A percentile compares a stretch with the other conserved stretches of the same genome.
Evolutionary conservation across 305 asterid species (phyloP).

Genomic region (Fraxinus dipetala): DNA sequence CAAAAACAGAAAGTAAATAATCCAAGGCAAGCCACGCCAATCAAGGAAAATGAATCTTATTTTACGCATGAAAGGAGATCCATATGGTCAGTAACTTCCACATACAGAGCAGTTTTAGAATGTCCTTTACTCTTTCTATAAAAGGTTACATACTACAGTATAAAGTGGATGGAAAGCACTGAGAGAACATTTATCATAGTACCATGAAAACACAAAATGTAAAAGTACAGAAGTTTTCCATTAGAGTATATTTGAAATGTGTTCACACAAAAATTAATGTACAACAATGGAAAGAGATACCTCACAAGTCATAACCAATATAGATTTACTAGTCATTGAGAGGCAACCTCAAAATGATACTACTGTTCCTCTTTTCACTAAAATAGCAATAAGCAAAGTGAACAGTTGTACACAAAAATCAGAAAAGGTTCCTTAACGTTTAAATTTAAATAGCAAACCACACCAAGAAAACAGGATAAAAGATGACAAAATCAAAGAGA

Average conservation of each 20-base stretch:
- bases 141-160: background rate
- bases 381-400: background rate
- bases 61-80: conserved; percentile 1
- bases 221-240: background rate
- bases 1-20: background rate
- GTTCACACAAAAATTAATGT: background rate
- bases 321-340: background rate
- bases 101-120: conserved; percentile 3
- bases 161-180: conserved; percentile 13
- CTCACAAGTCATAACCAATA: background rate
- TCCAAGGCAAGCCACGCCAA: background rate
- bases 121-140: background rate
- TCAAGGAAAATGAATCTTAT: conserved; percentile 6
- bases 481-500: background rate
- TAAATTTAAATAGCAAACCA: background rate
- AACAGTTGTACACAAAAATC: background rate
- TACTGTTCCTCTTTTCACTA: background rate
- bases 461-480: background rate
- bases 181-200: background rate
- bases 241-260: background rate
- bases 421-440: background rate
- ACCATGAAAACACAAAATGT: background rate
- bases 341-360: background rate
- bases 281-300: background rate
- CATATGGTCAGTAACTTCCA: conserved; percentile 16